Evolutionary conservation across 2,329 filamentous ascomycete genomes (phyloP).

Genomic region (Aspergillus calidoustus): DNA sequence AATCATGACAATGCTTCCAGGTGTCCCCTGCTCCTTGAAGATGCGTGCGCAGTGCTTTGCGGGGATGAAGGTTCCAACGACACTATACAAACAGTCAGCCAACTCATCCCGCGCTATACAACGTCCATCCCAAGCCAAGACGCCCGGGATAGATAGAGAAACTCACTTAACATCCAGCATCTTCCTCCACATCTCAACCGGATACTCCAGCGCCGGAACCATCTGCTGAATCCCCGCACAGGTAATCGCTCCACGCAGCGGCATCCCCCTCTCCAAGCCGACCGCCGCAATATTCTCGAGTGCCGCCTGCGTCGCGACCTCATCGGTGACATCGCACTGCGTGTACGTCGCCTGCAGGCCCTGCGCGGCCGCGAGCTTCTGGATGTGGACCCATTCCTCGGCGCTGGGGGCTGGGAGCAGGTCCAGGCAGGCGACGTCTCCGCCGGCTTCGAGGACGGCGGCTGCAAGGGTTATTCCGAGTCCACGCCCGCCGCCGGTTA

Average conservation of each 20-base stretch:
- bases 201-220: conserved; percentile 53
- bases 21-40: conserved; percentile 61
- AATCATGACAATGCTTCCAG: conserved; percentile 69
- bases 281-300: conserved; percentile 44
- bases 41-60: conserved; percentile 39
- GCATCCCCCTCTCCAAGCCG: conserved; percentile 25
- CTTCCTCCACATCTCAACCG: conserved; percentile 40
- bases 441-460: conserved; percentile 56
- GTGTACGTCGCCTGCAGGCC: conserved; percentile 46
- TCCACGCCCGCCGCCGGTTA: conserved; percentile 58
- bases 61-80: conserved; percentile 42
- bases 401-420: conserved; percentile 40
- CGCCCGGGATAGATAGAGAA: neutral
- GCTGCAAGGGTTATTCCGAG: conserved; percentile 56
- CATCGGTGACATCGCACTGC: conserved; percentile 55
- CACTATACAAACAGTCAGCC: conserved; percentile 20
- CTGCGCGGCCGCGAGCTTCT: conserved; percentile 46
- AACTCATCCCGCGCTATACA: no score
- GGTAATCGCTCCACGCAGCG: conserved; percentile 42
- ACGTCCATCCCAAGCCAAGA: no score
- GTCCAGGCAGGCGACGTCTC: conserved; percentile 56
- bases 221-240: conserved; percentile 58
- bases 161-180: conserved; percentile 42
- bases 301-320: conserved; percentile 41
- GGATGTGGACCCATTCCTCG: conserved; percentile 49